phyloP scores from a whole-genome alignment of 2,329 filamentous ascomycete species.

The Penicillium sp. region DNA sequence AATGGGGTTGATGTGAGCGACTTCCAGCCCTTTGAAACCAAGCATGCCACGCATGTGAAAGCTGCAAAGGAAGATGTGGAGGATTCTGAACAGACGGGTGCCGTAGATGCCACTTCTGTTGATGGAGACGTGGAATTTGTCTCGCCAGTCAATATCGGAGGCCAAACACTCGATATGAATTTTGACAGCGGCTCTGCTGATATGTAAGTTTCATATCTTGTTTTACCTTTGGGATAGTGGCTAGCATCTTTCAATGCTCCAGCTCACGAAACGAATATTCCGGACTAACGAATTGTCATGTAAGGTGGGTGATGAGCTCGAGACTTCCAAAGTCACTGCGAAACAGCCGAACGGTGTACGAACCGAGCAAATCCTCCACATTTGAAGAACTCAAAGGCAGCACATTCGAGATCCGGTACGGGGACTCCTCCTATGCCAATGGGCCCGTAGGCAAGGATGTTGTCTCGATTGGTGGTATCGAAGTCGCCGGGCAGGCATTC shows the following conservation, averaged over 20 bases:
- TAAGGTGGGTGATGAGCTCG: conserved; percentile 69
- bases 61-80: conserved; percentile 23
- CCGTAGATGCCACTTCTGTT: conserved; percentile 63
- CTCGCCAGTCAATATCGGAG: conserved; percentile 65
- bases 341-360: conserved; percentile 54
- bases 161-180: conserved; percentile 65
- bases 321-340: conserved; percentile 47
- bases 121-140: conserved; percentile 68
- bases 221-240: neutral
- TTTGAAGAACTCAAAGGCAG: conserved; percentile 50
- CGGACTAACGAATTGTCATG: neutral
- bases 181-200: conserved; percentile 76
- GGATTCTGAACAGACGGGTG: conserved; percentile 45
- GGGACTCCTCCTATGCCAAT: conserved; percentile 61
- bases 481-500: conserved; percentile 61
- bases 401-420: conserved; percentile 65
- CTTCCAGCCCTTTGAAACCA: conserved; percentile 30
- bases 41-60: conserved; percentile 21
- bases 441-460: conserved; percentile 65
- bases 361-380: conserved; percentile 51
- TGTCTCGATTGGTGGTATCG: conserved; percentile 65
- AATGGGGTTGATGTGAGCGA: conserved; percentile 33
- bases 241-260: neutral
- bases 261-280: neutral
- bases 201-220: conserved; percentile 46